Conservation (phyloP, 1,139 yeast species). For the Chernovozyma sophiae-reginae region DNA sequence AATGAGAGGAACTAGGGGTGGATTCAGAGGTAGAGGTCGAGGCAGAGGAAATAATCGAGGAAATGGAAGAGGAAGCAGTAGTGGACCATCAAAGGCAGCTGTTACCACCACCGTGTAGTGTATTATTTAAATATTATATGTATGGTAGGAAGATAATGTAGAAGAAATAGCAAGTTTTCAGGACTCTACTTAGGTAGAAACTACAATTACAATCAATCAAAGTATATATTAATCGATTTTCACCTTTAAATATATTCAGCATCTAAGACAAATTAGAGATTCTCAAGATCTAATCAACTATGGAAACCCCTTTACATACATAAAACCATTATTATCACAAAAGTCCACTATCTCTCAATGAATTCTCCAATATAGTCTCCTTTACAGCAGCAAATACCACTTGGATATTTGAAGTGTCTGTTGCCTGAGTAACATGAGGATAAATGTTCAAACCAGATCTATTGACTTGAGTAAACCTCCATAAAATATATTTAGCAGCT, state of each 20-base stretch:
- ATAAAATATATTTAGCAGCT: slow-evolving; percentile 89
- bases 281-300: no score
- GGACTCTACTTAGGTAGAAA: no score
- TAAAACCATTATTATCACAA: no score
- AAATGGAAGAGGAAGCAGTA: slow-evolving; percentile 2
- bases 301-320: no score
- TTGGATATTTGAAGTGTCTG: slow-evolving; percentile 85
- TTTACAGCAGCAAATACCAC: slow-evolving; percentile 89
- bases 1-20: slow-evolving; percentile 6
- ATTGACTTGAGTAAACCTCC: slow-evolving; percentile 86
- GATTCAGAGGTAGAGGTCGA: slow-evolving; percentile 10
- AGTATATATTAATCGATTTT: no score
- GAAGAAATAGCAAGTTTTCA: no score
- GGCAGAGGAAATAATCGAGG: slow-evolving; percentile 11
- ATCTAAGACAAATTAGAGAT: no score
- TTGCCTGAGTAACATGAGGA: slow-evolving; percentile 93
- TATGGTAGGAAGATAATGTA: not conserved
- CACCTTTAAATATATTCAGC: no score
- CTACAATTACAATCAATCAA: no score
- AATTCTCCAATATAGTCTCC: slow-evolving; percentile 82
- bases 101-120: not conserved
- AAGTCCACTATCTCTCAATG: slow-evolving; percentile 82
- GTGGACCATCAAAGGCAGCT: not conserved
- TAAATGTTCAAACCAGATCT: slow-evolving; percentile 77
- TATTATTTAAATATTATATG: not conserved